Base-by-base conservation (phyloP, 176 grass and related monocot genomes). In the Alopecurus myosuroides region DNA sequence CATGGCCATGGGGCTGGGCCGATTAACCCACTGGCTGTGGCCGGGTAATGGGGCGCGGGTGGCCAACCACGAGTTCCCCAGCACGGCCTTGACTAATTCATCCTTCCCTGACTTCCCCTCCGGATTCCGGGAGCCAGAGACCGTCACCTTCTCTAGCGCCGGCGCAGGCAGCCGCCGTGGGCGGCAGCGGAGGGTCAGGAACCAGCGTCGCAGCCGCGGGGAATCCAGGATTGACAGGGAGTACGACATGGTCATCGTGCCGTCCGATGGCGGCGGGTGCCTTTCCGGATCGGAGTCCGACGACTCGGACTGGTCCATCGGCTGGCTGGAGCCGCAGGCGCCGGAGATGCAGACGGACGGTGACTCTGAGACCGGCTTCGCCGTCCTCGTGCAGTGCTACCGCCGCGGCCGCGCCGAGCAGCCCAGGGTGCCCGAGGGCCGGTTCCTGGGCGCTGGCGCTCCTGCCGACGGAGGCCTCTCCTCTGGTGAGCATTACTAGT, bases 221-320 rank as follows among this genome's bases (percentile, higher is more conserved):
- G 80, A 93, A 37, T 46, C 71, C 11, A 76, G 35, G 58, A 69
- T 91, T 1, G 89, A 88, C 39, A 57, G 50, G 67, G 94, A 97
- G 61, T 78, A 84, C 25, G 94, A 93, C 77, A 97, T 97, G 83
- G 91, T 93, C n/a, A 86, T 97, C 67, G 86, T 97, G 33, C 94
- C 87, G 31, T 89, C 89, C 4, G 94, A 89, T 65, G 77, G 77
- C 22, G 86, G 88, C 29, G 86, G 53, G 12, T 94, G 89, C 77
- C 52, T 91, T 23, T 92, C 87, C 11, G 92, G 82, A 3, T 90
- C 93, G 6, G 93, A 94, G 1, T 90, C 89, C 1, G 87, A 90
- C 14, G 89, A 88, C 49, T 94, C 93, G 11, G 90, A 92, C 71
- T 94, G 87, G 90, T 92, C 93, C 19, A 91, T 94, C 44, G 93